Evolutionary conservation across 2,329 filamentous ascomycete genomes (phyloP).

Genomic region (Sporothrix globosa): DNA sequence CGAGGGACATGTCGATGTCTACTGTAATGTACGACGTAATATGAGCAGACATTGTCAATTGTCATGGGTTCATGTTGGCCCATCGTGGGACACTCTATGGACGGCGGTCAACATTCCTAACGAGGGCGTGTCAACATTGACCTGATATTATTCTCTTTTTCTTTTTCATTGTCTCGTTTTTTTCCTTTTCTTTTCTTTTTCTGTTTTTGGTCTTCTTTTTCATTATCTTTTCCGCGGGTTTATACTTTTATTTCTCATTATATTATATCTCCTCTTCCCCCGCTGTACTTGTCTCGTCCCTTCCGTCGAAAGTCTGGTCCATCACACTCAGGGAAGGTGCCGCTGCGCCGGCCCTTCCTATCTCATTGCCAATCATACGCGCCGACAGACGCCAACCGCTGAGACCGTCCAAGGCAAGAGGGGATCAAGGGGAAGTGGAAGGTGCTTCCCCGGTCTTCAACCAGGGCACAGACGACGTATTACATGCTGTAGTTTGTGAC

Average conservation of each 20-base stretch:
- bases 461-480: background rate
- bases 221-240: background rate
- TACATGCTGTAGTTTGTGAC: background rate
- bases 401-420: conserved; percentile 12
- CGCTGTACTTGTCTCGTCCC: background rate
- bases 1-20: too few species aligned
- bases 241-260: too few species aligned
- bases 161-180: too few species aligned
- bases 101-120: too few species aligned
- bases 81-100: too few species aligned
- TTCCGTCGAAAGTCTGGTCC: too few species aligned
- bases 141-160: background rate
- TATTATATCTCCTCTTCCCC: background rate
- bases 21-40: too few species aligned
- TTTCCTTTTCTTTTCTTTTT: background rate
- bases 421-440: conserved; percentile 6
- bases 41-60: too few species aligned
- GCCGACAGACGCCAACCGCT: conserved; percentile 26
- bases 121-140: too few species aligned
- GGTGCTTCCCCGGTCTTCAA: conserved; percentile 11
- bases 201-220: background rate
- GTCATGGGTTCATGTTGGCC: too few species aligned
- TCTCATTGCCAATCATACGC: background rate
- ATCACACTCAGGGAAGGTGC: background rate
- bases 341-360: conserved; percentile 4